Percentiles rank a stretch among this genome's conserved stretches.
These are phyloP conservation scores for Sicyos baderoa DNA, from an alignment of 306 rosid genomes.

Conservation along the genomic window DNA sequence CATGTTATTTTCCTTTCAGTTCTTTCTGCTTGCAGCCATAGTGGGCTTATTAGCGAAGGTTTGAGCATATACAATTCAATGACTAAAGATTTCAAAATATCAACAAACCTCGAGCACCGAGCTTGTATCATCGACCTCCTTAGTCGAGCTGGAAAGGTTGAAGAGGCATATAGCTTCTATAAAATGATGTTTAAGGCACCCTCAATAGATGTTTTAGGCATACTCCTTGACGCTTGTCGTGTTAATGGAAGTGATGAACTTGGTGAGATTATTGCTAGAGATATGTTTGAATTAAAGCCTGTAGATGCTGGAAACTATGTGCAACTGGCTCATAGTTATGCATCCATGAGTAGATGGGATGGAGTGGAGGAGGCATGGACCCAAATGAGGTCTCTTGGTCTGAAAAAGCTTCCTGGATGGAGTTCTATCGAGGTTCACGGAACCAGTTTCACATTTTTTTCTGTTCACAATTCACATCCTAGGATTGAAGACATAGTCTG, in stretches of 20 bases:
- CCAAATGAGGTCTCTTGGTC: slow-evolving; percentile 24
- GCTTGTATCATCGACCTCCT: slow-evolving; percentile 25
- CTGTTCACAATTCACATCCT: slow-evolving; percentile 23
- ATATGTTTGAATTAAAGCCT: slow-evolving; percentile 17
- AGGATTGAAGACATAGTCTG: slow-evolving; percentile 10
- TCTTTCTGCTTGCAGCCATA: slow-evolving; percentile 22
- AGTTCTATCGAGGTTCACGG: slow-evolving; percentile 22
- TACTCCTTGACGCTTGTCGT: slow-evolving; percentile 18
- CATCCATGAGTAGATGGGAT: slow-evolving; percentile 17
- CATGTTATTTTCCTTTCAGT: slow-evolving; percentile 21
- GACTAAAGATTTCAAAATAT: not conserved
- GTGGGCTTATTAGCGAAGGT: slow-evolving; percentile 20
- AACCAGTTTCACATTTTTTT: slow-evolving; percentile 15
- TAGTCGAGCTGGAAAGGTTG: slow-evolving; percentile 21
- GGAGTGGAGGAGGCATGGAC: slow-evolving; percentile 24
- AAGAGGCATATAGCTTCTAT: slow-evolving; percentile 21
- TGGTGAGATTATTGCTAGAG: slow-evolving; percentile 16
- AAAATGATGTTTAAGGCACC: slow-evolving; percentile 19
- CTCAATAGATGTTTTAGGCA: slow-evolving; percentile 20
- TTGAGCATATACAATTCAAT: slow-evolving; percentile 19
- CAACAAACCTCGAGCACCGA: slow-evolving; percentile 13
- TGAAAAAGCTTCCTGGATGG: slow-evolving; percentile 24
- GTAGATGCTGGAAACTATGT: slow-evolving; percentile 21
- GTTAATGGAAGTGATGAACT: slow-evolving; percentile 8
- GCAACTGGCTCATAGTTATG: slow-evolving; percentile 21